Conservation (phyloP, 2,329 filamentous ascomycete species). For the Cryphonectria naterciae region DNA sequence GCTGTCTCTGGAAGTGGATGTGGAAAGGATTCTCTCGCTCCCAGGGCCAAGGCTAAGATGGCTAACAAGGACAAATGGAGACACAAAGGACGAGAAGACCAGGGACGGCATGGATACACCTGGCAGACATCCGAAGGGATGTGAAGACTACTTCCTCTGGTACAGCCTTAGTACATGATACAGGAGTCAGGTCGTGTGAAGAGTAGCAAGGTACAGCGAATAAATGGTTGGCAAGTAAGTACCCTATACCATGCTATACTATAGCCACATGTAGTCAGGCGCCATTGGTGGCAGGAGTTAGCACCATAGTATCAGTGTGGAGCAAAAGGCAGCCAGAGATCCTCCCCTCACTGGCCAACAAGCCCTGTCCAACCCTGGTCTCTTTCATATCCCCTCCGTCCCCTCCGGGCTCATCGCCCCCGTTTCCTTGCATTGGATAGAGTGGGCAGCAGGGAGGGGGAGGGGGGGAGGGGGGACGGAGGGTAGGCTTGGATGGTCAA, state of each 20-base stretch:
- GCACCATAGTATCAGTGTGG: neutral
- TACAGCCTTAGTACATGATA: neutral
- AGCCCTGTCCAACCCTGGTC: neutral
- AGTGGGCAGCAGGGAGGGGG: neutral
- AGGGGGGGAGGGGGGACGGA: neutral
- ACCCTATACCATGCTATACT: neutral
- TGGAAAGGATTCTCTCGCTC: constrained; percentile 1
- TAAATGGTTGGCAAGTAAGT: neutral
- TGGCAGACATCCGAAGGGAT: neutral
- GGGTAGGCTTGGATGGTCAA: neutral
- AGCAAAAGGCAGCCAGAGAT: neutral
- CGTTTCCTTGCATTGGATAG: constrained; percentile 1
- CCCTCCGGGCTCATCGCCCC: constrained; percentile 1
- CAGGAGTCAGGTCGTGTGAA: neutral
- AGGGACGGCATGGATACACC: neutral
- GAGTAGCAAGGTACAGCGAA: neutral
- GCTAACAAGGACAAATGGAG: neutral
- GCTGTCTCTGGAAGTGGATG: neutral
- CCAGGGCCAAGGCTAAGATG: neutral
- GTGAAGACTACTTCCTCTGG: neutral
- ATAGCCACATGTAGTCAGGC: neutral
- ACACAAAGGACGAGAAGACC: neutral
- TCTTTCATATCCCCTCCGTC: neutral
- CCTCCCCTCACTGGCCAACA: neutral
- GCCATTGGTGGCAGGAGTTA: neutral